Percentiles rank a stretch among this genome's conserved stretches.
phyloP scores from a whole-genome alignment of 345 rosid genomes.

The Aquilaria sinensis region DNA sequence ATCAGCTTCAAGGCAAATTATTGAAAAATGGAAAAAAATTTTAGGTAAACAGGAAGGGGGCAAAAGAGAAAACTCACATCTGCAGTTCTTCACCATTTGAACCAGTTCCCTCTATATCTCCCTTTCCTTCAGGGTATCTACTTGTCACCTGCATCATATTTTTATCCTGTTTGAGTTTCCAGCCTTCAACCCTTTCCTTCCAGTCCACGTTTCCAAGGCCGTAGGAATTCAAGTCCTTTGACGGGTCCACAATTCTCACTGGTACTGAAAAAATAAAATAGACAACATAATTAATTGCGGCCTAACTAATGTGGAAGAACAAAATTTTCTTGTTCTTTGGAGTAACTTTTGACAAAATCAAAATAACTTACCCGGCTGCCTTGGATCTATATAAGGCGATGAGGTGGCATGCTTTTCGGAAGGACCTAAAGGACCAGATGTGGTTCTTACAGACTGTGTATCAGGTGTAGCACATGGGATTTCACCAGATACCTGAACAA shows the following conservation, averaged over 20 bases:
- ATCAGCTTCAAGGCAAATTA: conserved; percentile 6
- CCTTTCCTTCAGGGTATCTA: conserved; percentile 81
- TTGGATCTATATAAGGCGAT: conserved; percentile 94
- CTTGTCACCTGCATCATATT: conserved; percentile 58
- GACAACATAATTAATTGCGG: conserved; percentile 14
- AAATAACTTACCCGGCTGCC: conserved; percentile 75
- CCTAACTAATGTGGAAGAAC: neutral
- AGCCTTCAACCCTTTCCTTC: conserved; percentile 99
- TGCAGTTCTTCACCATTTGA: conserved; percentile 98
- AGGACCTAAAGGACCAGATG: conserved; percentile 98
- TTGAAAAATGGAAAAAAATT: neutral
- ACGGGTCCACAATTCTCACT: conserved; percentile 96
- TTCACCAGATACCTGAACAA: conserved; percentile 87
- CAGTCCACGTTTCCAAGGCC: conserved; percentile 98
- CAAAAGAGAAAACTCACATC: conserved; percentile 53
- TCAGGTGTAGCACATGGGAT: conserved; percentile 82
- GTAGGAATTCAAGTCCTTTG: conserved; percentile 95
- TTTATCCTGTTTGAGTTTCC: conserved; percentile 99
- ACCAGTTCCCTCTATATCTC: conserved; percentile 95
- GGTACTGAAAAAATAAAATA: conserved; percentile 49
- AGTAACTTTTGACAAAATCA: neutral
- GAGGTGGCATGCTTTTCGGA: conserved; percentile 67
- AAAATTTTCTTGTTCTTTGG: too few species aligned
- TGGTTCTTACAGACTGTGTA: conserved; percentile 89
- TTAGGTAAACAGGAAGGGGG: neutral